A percentile compares a stretch with the other conserved stretches of the same genome.
These are phyloP conservation scores for Jamesozyma gamospora DNA, from an alignment of 805 yeast genomes.

Conservation along the genomic window DNA sequence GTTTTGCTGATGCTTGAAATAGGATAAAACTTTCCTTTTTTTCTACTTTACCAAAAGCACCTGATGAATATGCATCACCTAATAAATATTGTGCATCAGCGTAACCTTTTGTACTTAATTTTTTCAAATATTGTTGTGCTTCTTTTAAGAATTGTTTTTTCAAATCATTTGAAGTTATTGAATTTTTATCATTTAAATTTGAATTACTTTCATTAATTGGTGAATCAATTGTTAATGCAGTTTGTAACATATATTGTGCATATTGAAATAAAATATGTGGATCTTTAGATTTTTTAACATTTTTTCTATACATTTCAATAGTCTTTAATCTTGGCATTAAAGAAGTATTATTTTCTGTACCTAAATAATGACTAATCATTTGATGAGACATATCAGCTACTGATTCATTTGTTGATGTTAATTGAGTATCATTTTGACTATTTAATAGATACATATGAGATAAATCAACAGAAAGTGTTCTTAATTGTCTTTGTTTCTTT, in stretches of 20 bases:
- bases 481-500: constrained; percentile 11
- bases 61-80: constrained; percentile 83
- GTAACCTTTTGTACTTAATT: constrained; percentile 68
- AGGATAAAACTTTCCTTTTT: constrained; percentile 63
- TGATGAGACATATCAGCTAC: constrained; percentile 45
- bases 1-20: constrained; percentile 87
- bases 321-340: constrained; percentile 73
- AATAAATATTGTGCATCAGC: constrained; percentile 85
- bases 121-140: constrained; percentile 58
- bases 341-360: constrained; percentile 36
- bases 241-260: constrained; percentile 82
- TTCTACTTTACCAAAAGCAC: constrained; percentile 74
- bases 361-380: constrained; percentile 42
- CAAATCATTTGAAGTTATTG: constrained; percentile 28
- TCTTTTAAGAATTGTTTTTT: constrained; percentile 61
- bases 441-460: constrained; percentile 34
- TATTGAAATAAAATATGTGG: constrained; percentile 81
- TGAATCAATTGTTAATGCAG: constrained; percentile 55
- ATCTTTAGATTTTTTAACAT: constrained; percentile 76
- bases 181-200: constrained; percentile 2
- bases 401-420: constrained; percentile 32
- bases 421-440: constrained; percentile 26
- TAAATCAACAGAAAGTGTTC: constrained; percentile 32
- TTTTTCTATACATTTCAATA: constrained; percentile 74
- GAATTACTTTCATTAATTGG: not conserved